Evolutionary conservation across 106 monocot species (phyloP).

Genomic region (Platanthera guangdongensis): DNA sequence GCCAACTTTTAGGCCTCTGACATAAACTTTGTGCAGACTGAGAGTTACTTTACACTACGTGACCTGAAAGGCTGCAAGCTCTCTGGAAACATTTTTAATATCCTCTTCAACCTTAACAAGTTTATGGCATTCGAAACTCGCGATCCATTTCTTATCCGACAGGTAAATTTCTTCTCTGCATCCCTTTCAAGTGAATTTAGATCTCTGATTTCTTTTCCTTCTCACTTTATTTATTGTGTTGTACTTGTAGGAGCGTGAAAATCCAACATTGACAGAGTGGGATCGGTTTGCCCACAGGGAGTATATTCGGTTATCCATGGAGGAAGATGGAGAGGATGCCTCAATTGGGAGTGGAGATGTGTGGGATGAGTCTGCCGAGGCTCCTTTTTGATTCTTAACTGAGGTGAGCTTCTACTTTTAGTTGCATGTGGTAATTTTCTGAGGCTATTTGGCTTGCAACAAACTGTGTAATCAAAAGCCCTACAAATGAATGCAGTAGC

Average conservation of each 20-base stretch:
- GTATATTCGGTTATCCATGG: conserved; percentile 92
- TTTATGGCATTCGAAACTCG: conserved; percentile 97
- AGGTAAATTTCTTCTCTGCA: conserved; percentile 23
- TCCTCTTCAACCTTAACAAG: conserved; percentile 97
- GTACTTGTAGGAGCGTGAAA: conserved; percentile 65
- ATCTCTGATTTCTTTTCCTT: neutral
- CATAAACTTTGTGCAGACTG: conserved; percentile 41
- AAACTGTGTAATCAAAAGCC: no score
- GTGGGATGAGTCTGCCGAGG: conserved; percentile 87
- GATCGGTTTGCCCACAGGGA: conserved; percentile 95
- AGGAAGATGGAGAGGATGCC: conserved; percentile 98
- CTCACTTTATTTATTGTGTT: neutral
- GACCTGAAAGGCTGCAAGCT: conserved; percentile 83
- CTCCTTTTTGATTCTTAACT: conserved; percentile 48
- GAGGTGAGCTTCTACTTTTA: conserved; percentile 7
- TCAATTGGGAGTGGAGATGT: conserved; percentile 93
- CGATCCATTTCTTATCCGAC: conserved; percentile 93
- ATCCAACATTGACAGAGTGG: conserved; percentile 97
- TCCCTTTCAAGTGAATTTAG: neutral
- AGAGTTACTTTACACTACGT: conserved; percentile 46
- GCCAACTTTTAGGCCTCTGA: conserved; percentile 5
- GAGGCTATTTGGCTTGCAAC: no score
- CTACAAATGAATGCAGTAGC: no score
- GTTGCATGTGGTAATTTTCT: neutral
- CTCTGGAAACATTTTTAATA: conserved; percentile 92